A percentile compares a stretch with the other conserved stretches of the same genome.
phyloP scores from a whole-genome alignment of 768 basidiomycete species.

The Suillus spraguei region DNA sequence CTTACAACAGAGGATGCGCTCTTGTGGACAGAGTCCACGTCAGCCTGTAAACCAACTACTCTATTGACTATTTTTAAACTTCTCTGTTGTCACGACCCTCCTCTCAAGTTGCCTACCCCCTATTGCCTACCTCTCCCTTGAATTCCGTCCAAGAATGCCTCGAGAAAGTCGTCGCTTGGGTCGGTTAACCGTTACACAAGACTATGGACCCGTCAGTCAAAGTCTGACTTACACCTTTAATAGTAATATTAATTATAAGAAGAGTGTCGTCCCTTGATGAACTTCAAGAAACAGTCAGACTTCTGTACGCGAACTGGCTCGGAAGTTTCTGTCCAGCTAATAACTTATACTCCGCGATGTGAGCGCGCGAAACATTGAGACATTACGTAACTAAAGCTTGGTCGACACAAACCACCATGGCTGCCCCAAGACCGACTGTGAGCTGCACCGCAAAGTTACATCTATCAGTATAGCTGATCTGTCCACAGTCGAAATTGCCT shows the following conservation, averaged over 20 bases:
- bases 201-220: not conserved
- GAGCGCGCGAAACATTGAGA: not conserved
- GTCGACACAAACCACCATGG: constrained; percentile 44
- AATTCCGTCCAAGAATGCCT: not conserved
- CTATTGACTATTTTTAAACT: not conserved
- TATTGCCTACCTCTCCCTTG: not conserved
- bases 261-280: not conserved
- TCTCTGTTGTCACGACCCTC: not conserved
- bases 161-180: not conserved
- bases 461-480: constrained; percentile 9
- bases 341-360: no score
- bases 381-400: constrained; percentile 10
- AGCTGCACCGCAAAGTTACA: constrained; percentile 7
- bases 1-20: not conserved
- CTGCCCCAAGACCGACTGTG: constrained; percentile 72
- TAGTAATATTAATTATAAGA: not conserved
- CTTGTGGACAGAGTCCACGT: not conserved
- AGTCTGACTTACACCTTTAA: not conserved
- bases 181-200: not conserved
- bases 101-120: not conserved
- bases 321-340: not conserved
- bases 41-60: not conserved
- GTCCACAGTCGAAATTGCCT: constrained; percentile 75
- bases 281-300: constrained; percentile 1
- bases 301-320: not conserved